A percentile compares a stretch with the other conserved stretches of the same genome.
Conservation (phyloP, 2,329 filamentous ascomycete genomes). For the Camillea tinctor region DNA sequence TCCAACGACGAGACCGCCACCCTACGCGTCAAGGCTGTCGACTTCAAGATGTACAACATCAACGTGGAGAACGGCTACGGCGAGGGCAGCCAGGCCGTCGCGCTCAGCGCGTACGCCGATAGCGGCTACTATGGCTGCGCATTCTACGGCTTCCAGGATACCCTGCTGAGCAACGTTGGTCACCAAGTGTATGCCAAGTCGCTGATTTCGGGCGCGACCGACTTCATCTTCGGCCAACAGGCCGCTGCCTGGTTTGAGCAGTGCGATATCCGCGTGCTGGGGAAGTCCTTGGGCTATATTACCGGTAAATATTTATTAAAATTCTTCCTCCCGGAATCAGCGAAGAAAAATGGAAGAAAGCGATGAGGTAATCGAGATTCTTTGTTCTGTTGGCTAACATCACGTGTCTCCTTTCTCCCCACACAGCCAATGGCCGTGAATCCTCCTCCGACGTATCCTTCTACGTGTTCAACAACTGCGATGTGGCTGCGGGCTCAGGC, state of each 20-base stretch:
- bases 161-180: conserved; percentile 43
- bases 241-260: conserved; percentile 43
- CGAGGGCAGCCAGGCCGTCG: conserved; percentile 45
- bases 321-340: too few relatives aligned
- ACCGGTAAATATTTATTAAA: conserved; percentile 34
- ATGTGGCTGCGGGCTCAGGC: conserved; percentile 32
- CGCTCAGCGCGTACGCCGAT: conserved; percentile 42
- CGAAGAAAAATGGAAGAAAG: too few relatives aligned
- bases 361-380: too few relatives aligned
- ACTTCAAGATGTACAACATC: conserved; percentile 62
- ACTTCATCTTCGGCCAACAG: conserved; percentile 47
- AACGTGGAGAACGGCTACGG: conserved; percentile 47
- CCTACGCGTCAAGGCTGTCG: conserved; percentile 42
- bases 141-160: conserved; percentile 49
- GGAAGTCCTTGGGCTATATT: conserved; percentile 35
- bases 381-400: background rate
- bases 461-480: conserved; percentile 7
- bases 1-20: conserved; percentile 53
- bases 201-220: conserved; percentile 46
- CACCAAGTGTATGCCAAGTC: conserved; percentile 47
- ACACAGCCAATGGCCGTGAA: conserved; percentile 41
- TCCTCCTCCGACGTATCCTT: conserved; percentile 25
- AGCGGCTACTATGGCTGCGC: conserved; percentile 46
- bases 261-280: conserved; percentile 38
- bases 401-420: background rate